These are phyloP conservation scores for Phytopythium mirpurense DNA, from an alignment of 352 stramenopile genomes.

Conservation along the genomic window DNA sequence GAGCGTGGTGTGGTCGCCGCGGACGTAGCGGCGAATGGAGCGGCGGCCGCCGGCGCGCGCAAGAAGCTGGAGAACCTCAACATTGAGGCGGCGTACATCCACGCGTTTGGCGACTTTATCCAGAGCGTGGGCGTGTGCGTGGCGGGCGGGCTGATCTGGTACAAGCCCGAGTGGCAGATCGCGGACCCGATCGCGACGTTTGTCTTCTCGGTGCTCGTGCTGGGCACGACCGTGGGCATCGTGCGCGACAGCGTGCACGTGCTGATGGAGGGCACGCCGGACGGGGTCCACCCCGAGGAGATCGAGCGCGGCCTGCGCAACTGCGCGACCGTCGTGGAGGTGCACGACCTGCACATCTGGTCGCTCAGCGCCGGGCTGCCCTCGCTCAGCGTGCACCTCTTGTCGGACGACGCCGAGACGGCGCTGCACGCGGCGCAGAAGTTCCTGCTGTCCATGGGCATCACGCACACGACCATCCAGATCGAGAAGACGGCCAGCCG, in stretches of 20 bases:
- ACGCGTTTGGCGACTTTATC: conserved; percentile 96
- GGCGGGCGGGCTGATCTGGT: conserved; percentile 96
- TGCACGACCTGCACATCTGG: conserved; percentile 99
- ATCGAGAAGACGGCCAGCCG: conserved; percentile 62
- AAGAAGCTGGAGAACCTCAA: conserved; percentile 91
- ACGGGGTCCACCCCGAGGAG: conserved; percentile 83
- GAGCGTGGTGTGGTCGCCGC: conserved; percentile 16
- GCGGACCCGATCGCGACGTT: conserved; percentile 97
- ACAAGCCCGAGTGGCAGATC: conserved; percentile 93
- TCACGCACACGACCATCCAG: conserved; percentile 89
- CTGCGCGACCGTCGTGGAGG: conserved; percentile 85
- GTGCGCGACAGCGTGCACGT: conserved; percentile 90
- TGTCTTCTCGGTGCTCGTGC: conserved; percentile 95
- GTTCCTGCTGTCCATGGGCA: conserved; percentile 67
- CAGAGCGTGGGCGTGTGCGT: conserved; percentile 96
- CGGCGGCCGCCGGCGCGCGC: conserved; percentile 13
- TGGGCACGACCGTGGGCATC: conserved; percentile 91
- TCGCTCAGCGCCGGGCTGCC: conserved; percentile 89
- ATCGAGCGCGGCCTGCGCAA: conserved; percentile 76
- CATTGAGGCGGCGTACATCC: conserved; percentile 95
- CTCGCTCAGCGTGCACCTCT: conserved; percentile 92
- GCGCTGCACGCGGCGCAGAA: conserved; percentile 67
- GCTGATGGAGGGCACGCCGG: conserved; percentile 94
- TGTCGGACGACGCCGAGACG: conserved; percentile 59
- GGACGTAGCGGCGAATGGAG: conserved; percentile 7